phyloP scores from a whole-genome alignment of 2,329 filamentous ascomycete genomes.

The Sarocladiaceae sp. region DNA sequence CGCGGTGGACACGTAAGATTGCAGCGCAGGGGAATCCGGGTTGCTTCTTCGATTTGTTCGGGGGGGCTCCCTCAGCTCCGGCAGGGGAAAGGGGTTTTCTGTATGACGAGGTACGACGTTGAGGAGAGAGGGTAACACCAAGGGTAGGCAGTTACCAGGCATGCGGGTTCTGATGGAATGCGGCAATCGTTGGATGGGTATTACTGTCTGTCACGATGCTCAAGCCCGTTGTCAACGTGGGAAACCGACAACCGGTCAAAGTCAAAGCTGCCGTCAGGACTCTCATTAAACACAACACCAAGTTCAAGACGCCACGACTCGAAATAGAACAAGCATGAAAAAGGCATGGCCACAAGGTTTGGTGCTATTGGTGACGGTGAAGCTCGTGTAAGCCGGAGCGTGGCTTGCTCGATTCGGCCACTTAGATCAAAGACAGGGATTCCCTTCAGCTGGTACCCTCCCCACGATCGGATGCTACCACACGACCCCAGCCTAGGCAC shows the following conservation, averaged over 20 bases:
- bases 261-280: not conserved
- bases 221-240: not conserved
- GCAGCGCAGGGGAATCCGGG: too few relatives aligned
- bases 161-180: not conserved
- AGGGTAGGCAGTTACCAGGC: not conserved
- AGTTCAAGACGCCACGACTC: not conserved
- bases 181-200: not conserved
- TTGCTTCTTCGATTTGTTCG: not conserved
- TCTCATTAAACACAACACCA: not conserved
- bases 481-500: not conserved
- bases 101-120: not conserved
- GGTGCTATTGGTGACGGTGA: not conserved
- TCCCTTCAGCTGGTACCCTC: not conserved
- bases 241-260: not conserved
- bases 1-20: conserved; percentile 5
- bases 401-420: not conserved
- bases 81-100: not conserved
- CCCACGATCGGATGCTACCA: conserved; percentile 7
- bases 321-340: not conserved
- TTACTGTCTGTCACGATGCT: not conserved
- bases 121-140: not conserved
- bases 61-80: too few relatives aligned
- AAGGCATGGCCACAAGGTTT: not conserved
- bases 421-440: not conserved
- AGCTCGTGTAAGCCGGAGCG: conserved; percentile 4